Base-by-base conservation (phyloP, 768 basidiomycete genomes). In the Strobilomyces confusus region DNA sequence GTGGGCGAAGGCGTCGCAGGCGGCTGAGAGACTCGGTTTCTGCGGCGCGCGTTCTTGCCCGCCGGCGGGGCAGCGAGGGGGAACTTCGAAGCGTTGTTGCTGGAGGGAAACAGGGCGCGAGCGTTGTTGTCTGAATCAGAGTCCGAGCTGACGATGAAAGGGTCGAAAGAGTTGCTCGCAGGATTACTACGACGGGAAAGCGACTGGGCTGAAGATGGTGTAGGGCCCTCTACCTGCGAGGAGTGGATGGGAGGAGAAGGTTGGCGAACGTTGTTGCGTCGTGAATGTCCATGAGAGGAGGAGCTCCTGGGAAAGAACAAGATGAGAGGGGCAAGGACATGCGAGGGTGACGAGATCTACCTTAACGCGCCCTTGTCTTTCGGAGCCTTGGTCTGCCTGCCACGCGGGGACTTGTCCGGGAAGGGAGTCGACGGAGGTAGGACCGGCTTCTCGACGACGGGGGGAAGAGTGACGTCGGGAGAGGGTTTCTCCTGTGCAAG, bases 191-290 rank as follows among this genome's bases (percentile, higher is more conserved):
- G 71, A 44, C 61, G 63, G 49, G 59, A 26, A 40, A 63, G 63
- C 13, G 65, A 59, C 41, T 58, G 68, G 46, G 67, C 49, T 19
- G 61, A 44, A 48, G 56, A 55, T 49, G 32, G 54, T 25, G 59
- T 56, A 56, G 70, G 68, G 64, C 68, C 79, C 80, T 86, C 86
- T 81, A 78, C 83, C 80, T 86, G 84, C 79, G 82, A 80, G 80
- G 82, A 68, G 53, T 70, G 63, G 40, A 77, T 69, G 32, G 81
- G 80, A 17, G 84, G 84, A 37, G 86, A 87, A 20, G 83, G 78
- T 65, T 86, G 85, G 55, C 84, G 84, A 52, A 67, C 72, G 60
- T 73, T 76, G 70, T 73, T 77, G 69, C 79, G 79, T 63, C 78
- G 76, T 62, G 70, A 67, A 38, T 68, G 73, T 57, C 65, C 66